Evolutionary conservation across 768 basidiomycete genomes (phyloP).

Genomic region (Suillus tomentosus): DNA sequence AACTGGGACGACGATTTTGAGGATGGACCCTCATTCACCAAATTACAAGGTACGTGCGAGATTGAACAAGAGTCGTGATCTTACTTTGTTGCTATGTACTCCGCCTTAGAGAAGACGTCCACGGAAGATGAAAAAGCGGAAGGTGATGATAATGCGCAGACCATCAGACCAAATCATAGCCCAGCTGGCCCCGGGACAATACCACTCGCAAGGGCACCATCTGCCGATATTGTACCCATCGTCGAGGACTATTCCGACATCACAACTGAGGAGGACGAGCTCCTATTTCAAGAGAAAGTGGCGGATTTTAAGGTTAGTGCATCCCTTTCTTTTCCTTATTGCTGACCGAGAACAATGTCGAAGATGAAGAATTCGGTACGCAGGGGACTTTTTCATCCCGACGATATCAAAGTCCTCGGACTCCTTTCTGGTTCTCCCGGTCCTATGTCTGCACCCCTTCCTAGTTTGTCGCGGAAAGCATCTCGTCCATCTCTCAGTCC

Average conservation of each 20-base stretch:
- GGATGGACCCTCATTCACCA: conserved; percentile 86
- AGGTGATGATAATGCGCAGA: conserved; percentile 75
- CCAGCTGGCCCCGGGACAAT: conserved; percentile 54
- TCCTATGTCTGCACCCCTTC: conserved; percentile 70
- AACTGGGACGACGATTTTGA: conserved; percentile 99
- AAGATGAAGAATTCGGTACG: conserved; percentile 71
- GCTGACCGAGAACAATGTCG: not conserved
- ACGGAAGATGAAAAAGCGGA: conserved; percentile 56
- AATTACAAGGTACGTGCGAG: conserved; percentile 60
- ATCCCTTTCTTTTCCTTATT: not conserved
- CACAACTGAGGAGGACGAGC: conserved; percentile 75
- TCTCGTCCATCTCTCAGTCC: conserved; percentile 58
- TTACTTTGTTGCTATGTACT: not conserved
- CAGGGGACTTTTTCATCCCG: conserved; percentile 84
- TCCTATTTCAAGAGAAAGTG: conserved; percentile 72
- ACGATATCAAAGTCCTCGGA: conserved; percentile 83
- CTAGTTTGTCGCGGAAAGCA: conserved; percentile 50
- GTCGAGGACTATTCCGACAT: conserved; percentile 94
- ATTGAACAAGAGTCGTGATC: not conserved
- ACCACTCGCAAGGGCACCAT: conserved; percentile 61
- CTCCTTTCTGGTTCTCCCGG: conserved; percentile 50
- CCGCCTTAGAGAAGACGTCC: conserved; percentile 65
- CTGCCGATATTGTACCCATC: conserved; percentile 63
- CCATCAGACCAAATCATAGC: conserved; percentile 76
- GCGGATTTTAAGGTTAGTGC: conserved; percentile 74